Evolutionary conservation across 331 rosid species (phyloP).

Genomic region (Prunus yedoensis): DNA sequence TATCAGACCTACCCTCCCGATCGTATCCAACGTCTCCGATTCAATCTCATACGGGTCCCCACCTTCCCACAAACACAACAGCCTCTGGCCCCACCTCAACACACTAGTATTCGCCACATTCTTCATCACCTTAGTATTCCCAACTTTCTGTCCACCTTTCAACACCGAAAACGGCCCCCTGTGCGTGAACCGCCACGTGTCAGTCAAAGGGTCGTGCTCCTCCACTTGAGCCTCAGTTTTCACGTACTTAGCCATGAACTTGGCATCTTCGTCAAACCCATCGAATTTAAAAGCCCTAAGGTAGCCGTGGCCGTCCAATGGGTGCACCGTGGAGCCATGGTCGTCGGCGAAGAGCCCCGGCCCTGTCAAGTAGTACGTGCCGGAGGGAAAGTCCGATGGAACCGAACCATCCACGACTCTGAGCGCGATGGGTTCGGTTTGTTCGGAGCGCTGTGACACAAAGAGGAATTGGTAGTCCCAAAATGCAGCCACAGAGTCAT

Average conservation of each 20-base stretch:
- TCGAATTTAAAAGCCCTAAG: conserved; percentile 65
- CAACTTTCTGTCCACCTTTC: conserved; percentile 74
- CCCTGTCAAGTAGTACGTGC: conserved; percentile 76
- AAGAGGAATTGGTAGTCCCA: conserved; percentile 93
- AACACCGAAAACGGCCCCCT: conserved; percentile 85
- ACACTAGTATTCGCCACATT: conserved; percentile 96
- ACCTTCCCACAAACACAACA: conserved; percentile 93
- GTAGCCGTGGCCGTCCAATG: conserved; percentile 87
- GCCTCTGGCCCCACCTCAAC: conserved; percentile 62
- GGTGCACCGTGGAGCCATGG: conserved; percentile 92
- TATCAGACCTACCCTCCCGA: conserved; percentile 47
- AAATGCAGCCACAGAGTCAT: conserved; percentile 57
- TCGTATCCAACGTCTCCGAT: conserved; percentile 55
- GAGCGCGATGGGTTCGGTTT: conserved; percentile 41
- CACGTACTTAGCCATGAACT: conserved; percentile 83
- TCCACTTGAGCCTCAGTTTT: conserved; percentile 76
- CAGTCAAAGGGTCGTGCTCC: conserved; percentile 56
- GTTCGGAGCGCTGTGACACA: conserved; percentile 67
- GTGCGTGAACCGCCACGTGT: conserved; percentile 67
- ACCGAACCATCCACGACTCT: conserved; percentile 49
- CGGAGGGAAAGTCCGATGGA: conserved; percentile 67
- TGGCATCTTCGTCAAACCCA: conserved; percentile 27
- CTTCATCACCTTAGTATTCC: conserved; percentile 94
- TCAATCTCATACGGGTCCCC: conserved; percentile 86
- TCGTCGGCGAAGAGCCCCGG: conserved; percentile 82